A percentile compares a stretch with the other conserved stretches of the same genome.
Conservation (phyloP, 257 asterid species). For the Datura wrightii region DNA sequence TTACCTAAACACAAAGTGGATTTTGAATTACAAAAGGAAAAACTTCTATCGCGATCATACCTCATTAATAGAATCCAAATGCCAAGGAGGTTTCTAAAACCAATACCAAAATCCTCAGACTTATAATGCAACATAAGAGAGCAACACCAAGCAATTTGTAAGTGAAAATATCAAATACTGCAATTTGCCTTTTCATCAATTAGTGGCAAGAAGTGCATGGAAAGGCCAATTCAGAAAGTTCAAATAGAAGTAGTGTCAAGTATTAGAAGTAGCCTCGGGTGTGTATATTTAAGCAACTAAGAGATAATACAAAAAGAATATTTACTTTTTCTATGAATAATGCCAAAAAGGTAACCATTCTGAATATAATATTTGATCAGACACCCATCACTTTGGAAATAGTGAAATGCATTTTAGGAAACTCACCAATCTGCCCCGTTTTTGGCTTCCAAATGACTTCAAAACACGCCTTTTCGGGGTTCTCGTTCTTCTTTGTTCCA, state of each 20-base stretch:
- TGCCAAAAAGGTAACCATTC: background rate
- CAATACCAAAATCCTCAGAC: background rate
- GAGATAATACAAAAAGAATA: background rate
- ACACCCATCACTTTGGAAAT: background rate
- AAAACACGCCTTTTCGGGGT: slow-evolving; percentile 89
- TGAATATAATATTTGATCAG: background rate
- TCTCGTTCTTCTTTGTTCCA: slow-evolving; percentile 93
- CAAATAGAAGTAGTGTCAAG: background rate
- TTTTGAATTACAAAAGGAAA: slow-evolving; percentile 17
- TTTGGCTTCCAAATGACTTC: slow-evolving; percentile 95
- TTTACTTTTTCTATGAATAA: background rate
- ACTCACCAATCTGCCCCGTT: slow-evolving; percentile 80
- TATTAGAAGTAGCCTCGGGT: background rate
- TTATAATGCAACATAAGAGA: background rate
- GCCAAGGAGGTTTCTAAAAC: background rate
- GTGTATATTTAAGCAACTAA: background rate
- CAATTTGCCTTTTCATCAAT: background rate
- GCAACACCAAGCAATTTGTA: background rate
- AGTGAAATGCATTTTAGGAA: background rate
- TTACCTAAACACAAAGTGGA: slow-evolving; percentile 58
- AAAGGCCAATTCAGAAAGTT: background rate
- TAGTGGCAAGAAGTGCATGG: background rate
- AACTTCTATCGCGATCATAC: background rate
- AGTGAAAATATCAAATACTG: background rate
- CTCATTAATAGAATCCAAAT: slow-evolving; percentile 1